Conservation (phyloP, 2,329 filamentous ascomycete species). For the Pseudocercospora fijiensis region DNA sequence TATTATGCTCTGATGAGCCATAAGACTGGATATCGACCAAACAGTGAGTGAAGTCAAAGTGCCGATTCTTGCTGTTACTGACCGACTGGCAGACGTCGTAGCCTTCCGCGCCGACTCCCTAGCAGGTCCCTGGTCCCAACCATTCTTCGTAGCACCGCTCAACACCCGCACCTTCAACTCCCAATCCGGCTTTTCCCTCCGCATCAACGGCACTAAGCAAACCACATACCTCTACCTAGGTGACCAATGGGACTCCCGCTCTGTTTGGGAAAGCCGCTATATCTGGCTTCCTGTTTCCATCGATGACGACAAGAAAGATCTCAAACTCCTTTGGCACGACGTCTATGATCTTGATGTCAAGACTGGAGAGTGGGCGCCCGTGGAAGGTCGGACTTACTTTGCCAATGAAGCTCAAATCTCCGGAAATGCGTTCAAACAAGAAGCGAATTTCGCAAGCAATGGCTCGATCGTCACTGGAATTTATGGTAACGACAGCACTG, state of each 20-base stretch:
- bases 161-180: conserved; percentile 60
- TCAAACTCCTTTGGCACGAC: conserved; percentile 55
- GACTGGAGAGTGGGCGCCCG: conserved; percentile 50
- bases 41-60: conserved; percentile 50
- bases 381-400: conserved; percentile 52
- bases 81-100: conserved; percentile 48
- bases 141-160: conserved; percentile 58
- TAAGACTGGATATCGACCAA: conserved; percentile 63
- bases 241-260: conserved; percentile 63
- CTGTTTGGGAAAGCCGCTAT: conserved; percentile 58
- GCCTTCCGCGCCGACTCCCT: conserved; percentile 60
- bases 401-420: conserved; percentile 47
- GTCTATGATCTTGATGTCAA: conserved; percentile 57
- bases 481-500: conserved; percentile 56
- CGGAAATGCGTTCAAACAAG: conserved; percentile 55
- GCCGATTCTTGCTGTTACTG: neutral
- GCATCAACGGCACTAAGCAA: conserved; percentile 43
- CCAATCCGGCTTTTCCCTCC: conserved; percentile 61
- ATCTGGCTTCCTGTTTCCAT: conserved; percentile 58
- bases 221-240: conserved; percentile 59
- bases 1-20: conserved; percentile 64
- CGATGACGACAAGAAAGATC: conserved; percentile 53
- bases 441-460: conserved; percentile 54
- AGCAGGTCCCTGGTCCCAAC: conserved; percentile 60
- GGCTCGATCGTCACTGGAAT: conserved; percentile 54